phyloP scores from a whole-genome alignment of 1,139 yeast genomes.

The Sugiyamaella pinicola region DNA sequence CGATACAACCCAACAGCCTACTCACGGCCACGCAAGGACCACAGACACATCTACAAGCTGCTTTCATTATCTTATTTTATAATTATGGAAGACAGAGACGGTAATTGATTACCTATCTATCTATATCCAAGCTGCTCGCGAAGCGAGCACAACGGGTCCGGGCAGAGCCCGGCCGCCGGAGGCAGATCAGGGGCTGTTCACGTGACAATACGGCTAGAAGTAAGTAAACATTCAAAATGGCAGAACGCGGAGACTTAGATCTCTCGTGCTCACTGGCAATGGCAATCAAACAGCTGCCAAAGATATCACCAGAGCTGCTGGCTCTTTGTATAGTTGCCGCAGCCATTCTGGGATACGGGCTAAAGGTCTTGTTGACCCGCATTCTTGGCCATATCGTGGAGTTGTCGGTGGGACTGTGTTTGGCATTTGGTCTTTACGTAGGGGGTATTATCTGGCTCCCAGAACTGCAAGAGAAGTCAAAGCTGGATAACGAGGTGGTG shows the following conservation, averaged over 20 bases:
- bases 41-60: too few relatives aligned
- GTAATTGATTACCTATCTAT: too few relatives aligned
- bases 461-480: conserved; percentile 18
- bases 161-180: too few relatives aligned
- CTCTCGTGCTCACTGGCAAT: neutral
- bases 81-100: too few relatives aligned
- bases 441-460: conserved; percentile 27
- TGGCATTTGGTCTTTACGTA: conserved; percentile 26
- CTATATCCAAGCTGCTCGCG: too few relatives aligned
- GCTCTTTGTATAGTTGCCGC: conserved; percentile 27
- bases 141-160: too few relatives aligned
- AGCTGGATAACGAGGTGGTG: neutral
- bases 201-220: neutral
- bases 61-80: too few relatives aligned
- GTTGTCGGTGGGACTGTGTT: conserved; percentile 28
- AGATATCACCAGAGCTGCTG: conserved; percentile 29
- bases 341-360: conserved; percentile 27
- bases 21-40: too few relatives aligned
- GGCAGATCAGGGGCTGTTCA: neutral
- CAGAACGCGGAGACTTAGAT: neutral
- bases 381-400: conserved; percentile 31
- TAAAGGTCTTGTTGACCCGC: conserved; percentile 29
- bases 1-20: too few relatives aligned
- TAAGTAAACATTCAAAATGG: neutral
- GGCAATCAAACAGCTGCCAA: conserved; percentile 12